Evolutionary conservation across 805 yeast genomes (phyloP).

Genomic region (Tetrapisispora nanseiensis): DNA sequence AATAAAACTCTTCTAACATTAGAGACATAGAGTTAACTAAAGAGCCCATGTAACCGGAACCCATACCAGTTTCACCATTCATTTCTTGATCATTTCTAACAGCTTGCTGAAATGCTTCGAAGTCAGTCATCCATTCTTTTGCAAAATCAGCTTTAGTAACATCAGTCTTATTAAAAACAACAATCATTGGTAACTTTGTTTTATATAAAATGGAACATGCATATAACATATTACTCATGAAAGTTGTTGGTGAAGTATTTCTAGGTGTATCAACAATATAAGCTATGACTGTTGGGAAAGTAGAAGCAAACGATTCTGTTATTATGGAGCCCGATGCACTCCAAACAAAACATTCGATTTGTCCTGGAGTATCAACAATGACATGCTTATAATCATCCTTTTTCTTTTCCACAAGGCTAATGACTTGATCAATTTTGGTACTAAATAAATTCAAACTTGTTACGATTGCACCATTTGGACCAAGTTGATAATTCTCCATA

Average conservation of each 20-base stretch:
- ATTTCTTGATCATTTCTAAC: constrained; percentile 56
- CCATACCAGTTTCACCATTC: constrained; percentile 43
- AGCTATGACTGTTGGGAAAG: constrained; percentile 92
- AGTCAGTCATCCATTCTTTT: constrained; percentile 94
- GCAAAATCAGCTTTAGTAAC: constrained; percentile 79
- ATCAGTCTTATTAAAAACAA: constrained; percentile 93
- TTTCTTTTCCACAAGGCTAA: constrained; percentile 73
- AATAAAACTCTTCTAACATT: constrained; percentile 92
- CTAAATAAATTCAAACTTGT: constrained; percentile 86
- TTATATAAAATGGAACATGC: constrained; percentile 96
- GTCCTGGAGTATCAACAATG: constrained; percentile 96
- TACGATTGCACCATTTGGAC: constrained; percentile 98
- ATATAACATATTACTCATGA: constrained; percentile 95
- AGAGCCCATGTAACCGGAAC: constrained; percentile 87
- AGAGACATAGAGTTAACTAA: constrained; percentile 89
- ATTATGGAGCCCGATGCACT: constrained; percentile 94
- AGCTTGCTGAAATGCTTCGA: constrained; percentile 81
- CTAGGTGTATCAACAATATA: constrained; percentile 96
- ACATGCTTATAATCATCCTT: constrained; percentile 48
- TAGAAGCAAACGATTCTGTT: constrained; percentile 92
- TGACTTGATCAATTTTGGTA: constrained; percentile 94
- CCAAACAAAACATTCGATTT: constrained; percentile 97
- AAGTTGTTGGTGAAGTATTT: constrained; percentile 87
- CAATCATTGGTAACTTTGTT: constrained; percentile 91
- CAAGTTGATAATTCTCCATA: constrained; percentile 89